Evolutionary conservation across 306 rosid genomes (phyloP).

Genomic region (Mimosa pudica): DNA sequence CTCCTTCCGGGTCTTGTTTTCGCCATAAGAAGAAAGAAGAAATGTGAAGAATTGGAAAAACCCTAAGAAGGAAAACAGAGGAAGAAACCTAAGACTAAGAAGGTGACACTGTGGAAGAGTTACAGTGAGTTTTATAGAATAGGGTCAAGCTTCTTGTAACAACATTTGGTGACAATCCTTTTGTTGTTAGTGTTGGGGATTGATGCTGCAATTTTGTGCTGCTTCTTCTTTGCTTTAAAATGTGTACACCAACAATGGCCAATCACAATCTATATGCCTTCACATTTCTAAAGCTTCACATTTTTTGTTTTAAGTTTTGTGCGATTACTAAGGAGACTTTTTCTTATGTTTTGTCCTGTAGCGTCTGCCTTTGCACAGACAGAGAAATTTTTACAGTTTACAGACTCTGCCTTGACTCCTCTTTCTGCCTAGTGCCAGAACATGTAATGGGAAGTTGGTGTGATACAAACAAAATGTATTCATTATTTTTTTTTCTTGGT

Average conservation of each 20-base stretch:
- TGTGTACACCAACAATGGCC: background rate
- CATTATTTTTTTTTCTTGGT: background rate
- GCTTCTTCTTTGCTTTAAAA: background rate
- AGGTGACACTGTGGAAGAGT: constrained; percentile 42
- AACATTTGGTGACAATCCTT: constrained; percentile 3
- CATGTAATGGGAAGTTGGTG: background rate
- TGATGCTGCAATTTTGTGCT: background rate
- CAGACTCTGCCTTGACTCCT: background rate
- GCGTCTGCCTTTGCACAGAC: background rate
- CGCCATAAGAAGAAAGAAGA: constrained; percentile 53
- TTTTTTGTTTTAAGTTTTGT: background rate
- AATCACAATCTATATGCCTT: background rate
- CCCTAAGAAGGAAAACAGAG: constrained; percentile 33
- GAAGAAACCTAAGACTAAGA: constrained; percentile 35
- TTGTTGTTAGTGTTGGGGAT: background rate
- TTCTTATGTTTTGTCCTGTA: background rate
- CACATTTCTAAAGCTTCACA: background rate
- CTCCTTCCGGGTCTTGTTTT: constrained; percentile 64
- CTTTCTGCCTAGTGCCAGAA: background rate
- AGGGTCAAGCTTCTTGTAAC: constrained; percentile 28
- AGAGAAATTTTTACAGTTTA: background rate
- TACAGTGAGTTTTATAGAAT: constrained; percentile 28
- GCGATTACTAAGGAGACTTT: background rate
- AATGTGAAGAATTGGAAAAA: constrained; percentile 22
- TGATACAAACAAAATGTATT: background rate